These are phyloP conservation scores for Alloteropsis semialata DNA, from an alignment of 176 grass and related monocot species.

Conservation along the genomic window DNA sequence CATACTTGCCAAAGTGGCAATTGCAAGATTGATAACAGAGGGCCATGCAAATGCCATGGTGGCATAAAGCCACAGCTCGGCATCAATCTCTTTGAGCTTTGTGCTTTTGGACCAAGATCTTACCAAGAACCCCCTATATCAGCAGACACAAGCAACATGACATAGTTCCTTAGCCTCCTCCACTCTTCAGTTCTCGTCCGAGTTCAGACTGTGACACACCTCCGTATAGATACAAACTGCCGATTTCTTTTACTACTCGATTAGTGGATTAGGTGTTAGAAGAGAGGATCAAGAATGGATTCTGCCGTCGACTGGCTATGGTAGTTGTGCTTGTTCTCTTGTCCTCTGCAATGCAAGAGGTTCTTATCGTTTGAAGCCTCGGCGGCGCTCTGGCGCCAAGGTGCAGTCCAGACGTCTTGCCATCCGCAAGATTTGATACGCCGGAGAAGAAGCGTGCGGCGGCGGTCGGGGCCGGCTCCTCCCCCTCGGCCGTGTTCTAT, in stretches of 20 bases:
- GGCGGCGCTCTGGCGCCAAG: neutral
- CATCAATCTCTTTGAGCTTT: conserved; percentile 39
- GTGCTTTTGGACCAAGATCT: conserved; percentile 42
- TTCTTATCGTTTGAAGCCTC: conserved; percentile 8
- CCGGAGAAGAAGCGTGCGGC: neutral
- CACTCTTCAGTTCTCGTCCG: neutral
- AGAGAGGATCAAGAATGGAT: conserved; percentile 2
- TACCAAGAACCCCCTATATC: conserved; percentile 20
- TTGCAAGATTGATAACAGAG: neutral
- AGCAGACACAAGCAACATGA: conserved; percentile 7
- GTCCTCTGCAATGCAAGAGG: conserved; percentile 7
- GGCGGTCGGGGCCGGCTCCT: neutral
- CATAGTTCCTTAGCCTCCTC: neutral
- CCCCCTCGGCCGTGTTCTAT: conserved; percentile 12
- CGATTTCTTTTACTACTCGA: neutral
- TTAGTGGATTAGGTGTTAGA: neutral
- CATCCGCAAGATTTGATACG: neutral
- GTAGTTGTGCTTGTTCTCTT: conserved; percentile 26
- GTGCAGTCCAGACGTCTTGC: neutral
- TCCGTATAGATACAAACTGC: neutral
- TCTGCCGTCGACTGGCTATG: conserved; percentile 1
- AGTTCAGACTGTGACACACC: neutral
- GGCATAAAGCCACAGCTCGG: conserved; percentile 24
- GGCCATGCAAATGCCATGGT: neutral
- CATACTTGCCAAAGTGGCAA: neutral